Conservation (phyloP, 306 rosid species). For the Casuarina cunninghamiana region DNA sequence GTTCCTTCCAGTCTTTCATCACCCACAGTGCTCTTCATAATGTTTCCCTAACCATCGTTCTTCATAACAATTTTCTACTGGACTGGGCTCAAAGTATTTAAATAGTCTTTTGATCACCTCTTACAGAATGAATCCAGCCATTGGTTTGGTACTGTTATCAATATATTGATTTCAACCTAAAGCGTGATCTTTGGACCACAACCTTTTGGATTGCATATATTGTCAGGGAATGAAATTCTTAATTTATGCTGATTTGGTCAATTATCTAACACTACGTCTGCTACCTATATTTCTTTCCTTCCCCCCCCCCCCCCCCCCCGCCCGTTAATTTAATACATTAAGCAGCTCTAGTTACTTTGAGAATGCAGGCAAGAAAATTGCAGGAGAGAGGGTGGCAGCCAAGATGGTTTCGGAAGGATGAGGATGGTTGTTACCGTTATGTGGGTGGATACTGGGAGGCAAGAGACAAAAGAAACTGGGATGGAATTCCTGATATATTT, state of each 20-base stretch:
- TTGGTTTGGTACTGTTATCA: background rate
- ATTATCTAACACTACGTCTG: background rate
- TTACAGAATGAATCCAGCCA: background rate
- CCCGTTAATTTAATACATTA: background rate
- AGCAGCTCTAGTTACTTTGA: conserved; percentile 15
- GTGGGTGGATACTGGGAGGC: conserved; percentile 93
- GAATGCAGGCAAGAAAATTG: conserved; percentile 86
- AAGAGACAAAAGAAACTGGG: conserved; percentile 73
- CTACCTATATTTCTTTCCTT: background rate
- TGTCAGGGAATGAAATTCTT: background rate
- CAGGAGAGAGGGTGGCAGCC: conserved; percentile 99
- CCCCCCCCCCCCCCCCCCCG: too few relatives aligned
- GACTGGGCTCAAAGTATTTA: background rate
- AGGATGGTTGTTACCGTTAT: conserved; percentile 85
- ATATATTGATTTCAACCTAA: background rate
- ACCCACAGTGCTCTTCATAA: background rate
- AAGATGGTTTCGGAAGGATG: conserved; percentile 85
- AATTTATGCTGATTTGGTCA: conserved; percentile 12
- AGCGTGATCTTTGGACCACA: background rate
- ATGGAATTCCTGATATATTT: conserved; percentile 80
- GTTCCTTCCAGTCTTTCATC: background rate
- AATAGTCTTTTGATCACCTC: background rate
- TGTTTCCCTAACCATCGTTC: background rate
- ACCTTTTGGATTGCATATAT: background rate
- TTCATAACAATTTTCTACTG: background rate